Conservation (phyloP, 768 basidiomycete genomes). For the Polyporus arcularius region DNA sequence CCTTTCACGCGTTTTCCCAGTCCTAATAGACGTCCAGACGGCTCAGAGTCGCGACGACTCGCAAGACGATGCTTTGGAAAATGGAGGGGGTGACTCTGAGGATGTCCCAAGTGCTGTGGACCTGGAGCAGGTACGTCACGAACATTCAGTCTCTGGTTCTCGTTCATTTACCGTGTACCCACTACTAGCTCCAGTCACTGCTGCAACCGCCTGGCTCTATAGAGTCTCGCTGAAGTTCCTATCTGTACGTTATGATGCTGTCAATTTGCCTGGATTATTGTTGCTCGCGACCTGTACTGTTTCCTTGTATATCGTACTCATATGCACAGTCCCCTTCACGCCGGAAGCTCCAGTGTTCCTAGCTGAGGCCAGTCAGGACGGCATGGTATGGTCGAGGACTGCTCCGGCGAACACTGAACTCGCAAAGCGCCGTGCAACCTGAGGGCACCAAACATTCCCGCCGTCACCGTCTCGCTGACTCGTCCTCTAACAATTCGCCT, state of each 20-base stretch:
- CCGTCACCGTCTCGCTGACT: too few species aligned
- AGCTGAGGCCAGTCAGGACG: too few species aligned
- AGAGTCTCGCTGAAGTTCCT: slow-evolving; percentile 10
- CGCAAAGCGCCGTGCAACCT: too few species aligned
- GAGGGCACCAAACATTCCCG: too few species aligned
- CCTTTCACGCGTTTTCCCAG: not conserved
- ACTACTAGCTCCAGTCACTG: slow-evolving; percentile 8
- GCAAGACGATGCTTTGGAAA: slow-evolving; percentile 8
- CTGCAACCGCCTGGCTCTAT: slow-evolving; percentile 16
- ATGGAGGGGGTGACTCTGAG: slow-evolving; percentile 2
- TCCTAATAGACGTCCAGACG: not conserved
- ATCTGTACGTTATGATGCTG: not conserved
- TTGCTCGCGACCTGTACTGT: slow-evolving; percentile 6
- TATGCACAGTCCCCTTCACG: too few species aligned
- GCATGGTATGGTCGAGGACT: too few species aligned
- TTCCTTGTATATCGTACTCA: slow-evolving; percentile 4
- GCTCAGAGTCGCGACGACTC: slow-evolving; percentile 14
- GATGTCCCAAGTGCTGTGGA: slow-evolving; percentile 10
- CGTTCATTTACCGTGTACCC: not conserved
- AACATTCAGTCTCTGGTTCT: not conserved
- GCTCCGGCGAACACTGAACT: too few species aligned
- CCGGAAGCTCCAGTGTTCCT: too few species aligned
- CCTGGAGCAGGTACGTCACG: slow-evolving; percentile 13
- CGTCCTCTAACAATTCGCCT: too few species aligned
- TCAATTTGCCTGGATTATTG: not conserved